Conservation (phyloP, 129 eudicot genomes). For the Lactuca saligna region DNA sequence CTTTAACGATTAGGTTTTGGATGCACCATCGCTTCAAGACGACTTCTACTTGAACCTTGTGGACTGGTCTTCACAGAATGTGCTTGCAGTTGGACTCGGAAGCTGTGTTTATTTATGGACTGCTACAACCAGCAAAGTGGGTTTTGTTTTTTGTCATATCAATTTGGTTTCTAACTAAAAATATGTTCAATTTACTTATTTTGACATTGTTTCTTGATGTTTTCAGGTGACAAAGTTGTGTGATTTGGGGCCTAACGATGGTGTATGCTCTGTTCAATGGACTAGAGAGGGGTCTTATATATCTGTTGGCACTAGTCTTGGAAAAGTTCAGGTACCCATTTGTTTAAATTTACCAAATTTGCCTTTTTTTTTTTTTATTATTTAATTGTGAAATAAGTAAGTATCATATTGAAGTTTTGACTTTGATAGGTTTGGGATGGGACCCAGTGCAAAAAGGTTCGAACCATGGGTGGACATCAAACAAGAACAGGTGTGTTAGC, state of each 20-base stretch:
- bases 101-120: constrained; percentile 97
- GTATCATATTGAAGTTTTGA: background rate
- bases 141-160: constrained; percentile 19
- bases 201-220: constrained; percentile 10
- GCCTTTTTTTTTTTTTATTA: background rate
- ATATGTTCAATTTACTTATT: background rate
- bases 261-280: constrained; percentile 99
- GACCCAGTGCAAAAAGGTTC: constrained; percentile 88
- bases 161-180: background rate
- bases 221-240: constrained; percentile 89
- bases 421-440: constrained; percentile 89
- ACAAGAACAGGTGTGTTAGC: constrained; percentile 95
- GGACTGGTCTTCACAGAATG: constrained; percentile 98
- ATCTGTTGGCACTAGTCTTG: constrained; percentile 85
- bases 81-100: constrained; percentile 97
- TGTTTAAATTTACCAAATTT: background rate
- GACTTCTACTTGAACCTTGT: constrained; percentile 98
- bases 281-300: constrained; percentile 95
- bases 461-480: constrained; percentile 94
- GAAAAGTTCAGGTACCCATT: constrained; percentile 84
- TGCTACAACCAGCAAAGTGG: constrained; percentile 90
- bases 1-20: constrained; percentile 60
- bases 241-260: constrained; percentile 91
- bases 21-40: constrained; percentile 98
- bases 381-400: background rate